A percentile compares a stretch with the other conserved stretches of the same genome.
Conservation (phyloP, 495 filamentous ascomycete species). For the Penicillium coprophilum region DNA sequence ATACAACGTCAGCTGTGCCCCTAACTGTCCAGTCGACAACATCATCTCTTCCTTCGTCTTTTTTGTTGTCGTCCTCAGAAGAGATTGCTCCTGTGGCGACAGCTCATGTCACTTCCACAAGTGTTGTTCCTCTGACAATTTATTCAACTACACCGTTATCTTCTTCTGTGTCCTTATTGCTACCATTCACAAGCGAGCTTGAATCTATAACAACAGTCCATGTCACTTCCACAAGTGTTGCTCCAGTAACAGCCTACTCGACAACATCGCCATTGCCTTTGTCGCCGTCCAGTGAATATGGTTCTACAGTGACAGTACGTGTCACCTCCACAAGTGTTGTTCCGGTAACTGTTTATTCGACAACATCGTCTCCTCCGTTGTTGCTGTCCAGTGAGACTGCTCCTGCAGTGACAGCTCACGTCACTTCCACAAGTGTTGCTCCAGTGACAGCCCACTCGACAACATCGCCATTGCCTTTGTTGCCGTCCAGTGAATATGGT, state of each 20-base stretch:
- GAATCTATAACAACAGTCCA: conserved; percentile 4
- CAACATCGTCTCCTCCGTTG: not conserved
- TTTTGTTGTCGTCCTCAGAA: not conserved
- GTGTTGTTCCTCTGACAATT: not conserved
- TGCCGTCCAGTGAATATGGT: not conserved
- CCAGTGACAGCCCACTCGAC: conserved; percentile 8
- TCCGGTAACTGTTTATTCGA: conserved; percentile 9
- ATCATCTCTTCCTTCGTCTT: not conserved
- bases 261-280: not conserved
- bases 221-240: conserved; percentile 13
- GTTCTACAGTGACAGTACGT: conserved; percentile 5
- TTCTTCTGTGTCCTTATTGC: not conserved
- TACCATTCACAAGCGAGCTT: not conserved
- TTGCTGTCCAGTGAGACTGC: not conserved
- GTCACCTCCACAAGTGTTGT: conserved; percentile 14
- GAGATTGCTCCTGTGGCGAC: conserved; percentile 2
- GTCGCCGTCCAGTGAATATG: not conserved
- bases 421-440: conserved; percentile 14
- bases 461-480: not conserved
- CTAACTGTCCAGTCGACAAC: not conserved
- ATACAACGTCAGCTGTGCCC: too few species aligned
- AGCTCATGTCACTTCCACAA: conserved; percentile 11
- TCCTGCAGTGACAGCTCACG: conserved; percentile 3
- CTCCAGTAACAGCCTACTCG: conserved; percentile 9
- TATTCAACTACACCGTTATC: not conserved